These are phyloP conservation scores for Mortierella antarctica DNA, from an alignment of 192 early-diverging fungal genomes.

Conservation along the genomic window DNA sequence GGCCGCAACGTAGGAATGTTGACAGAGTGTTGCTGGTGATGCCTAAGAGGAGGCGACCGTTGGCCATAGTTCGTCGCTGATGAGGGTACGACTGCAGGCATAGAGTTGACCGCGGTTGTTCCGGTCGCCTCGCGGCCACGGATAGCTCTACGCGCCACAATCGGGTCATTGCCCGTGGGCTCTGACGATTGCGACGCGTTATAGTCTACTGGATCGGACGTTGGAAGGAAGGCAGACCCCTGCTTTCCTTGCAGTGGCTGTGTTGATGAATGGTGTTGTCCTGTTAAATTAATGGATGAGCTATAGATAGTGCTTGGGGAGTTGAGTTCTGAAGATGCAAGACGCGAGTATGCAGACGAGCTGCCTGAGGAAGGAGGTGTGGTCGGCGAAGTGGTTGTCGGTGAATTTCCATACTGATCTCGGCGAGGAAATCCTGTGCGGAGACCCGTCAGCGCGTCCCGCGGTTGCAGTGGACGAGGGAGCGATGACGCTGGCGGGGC, in stretches of 20 bases:
- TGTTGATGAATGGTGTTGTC: no score
- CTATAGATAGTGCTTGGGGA: background rate
- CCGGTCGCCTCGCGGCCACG: constrained; percentile 26
- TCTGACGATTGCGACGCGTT: background rate
- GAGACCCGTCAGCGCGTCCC: constrained; percentile 17
- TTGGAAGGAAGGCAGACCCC: background rate
- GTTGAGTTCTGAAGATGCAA: background rate
- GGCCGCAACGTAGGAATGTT: background rate
- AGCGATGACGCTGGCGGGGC: constrained; percentile 28
- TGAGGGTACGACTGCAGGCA: constrained; percentile 16
- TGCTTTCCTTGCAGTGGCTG: no score
- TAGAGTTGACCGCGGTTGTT: constrained; percentile 19
- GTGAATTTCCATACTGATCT: background rate
- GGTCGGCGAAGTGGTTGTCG: background rate
- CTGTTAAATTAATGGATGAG: no score
- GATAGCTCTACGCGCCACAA: constrained; percentile 21
- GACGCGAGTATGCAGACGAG: no score
- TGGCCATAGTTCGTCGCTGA: background rate
- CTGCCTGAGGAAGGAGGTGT: background rate
- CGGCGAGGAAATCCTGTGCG: constrained; percentile 17
- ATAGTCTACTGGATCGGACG: background rate
- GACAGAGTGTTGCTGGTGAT: background rate
- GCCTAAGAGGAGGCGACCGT: background rate
- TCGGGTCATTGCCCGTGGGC: constrained; percentile 1
- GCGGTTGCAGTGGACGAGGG: constrained; percentile 36